Percentiles rank a stretch among this genome's conserved stretches.
Evolutionary conservation across 2,329 filamentous ascomycete genomes (phyloP).

Genomic region (Apiospora kogelbergensis): DNA sequence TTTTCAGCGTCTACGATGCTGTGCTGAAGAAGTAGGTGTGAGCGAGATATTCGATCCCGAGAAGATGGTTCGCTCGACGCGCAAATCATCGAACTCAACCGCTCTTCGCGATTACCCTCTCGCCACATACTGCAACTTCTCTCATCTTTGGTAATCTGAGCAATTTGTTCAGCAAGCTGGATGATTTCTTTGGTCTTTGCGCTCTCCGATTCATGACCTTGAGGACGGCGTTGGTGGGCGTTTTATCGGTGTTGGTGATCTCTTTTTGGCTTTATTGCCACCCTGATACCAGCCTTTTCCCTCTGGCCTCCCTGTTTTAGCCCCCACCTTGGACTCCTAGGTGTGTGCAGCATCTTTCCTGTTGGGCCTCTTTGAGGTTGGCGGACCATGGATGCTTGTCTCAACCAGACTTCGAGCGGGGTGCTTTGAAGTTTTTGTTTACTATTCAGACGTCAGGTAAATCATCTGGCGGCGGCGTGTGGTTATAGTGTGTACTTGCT

Average conservation of each 20-base stretch:
- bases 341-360: background rate
- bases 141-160: background rate
- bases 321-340: background rate
- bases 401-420: too few relatives aligned
- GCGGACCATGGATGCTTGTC: background rate
- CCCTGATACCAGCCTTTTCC: conserved; percentile 5
- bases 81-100: background rate
- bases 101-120: background rate
- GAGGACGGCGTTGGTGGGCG: background rate
- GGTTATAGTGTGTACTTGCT: background rate
- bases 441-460: background rate
- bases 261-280: background rate
- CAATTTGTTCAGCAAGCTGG: background rate
- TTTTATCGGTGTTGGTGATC: conserved; percentile 1
- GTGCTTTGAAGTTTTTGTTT: background rate
- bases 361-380: background rate
- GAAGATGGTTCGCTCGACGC: background rate
- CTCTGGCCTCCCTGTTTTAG: background rate
- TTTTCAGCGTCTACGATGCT: conserved; percentile 76
- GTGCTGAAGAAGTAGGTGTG: conserved; percentile 61
- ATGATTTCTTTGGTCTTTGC: background rate
- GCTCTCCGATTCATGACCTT: background rate
- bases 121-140: background rate
- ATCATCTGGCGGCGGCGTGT: background rate
- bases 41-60: background rate